Evolutionary conservation across 495 filamentous ascomycete genomes (phyloP).

Genomic region (Diplogelasinospora grovesii): DNA sequence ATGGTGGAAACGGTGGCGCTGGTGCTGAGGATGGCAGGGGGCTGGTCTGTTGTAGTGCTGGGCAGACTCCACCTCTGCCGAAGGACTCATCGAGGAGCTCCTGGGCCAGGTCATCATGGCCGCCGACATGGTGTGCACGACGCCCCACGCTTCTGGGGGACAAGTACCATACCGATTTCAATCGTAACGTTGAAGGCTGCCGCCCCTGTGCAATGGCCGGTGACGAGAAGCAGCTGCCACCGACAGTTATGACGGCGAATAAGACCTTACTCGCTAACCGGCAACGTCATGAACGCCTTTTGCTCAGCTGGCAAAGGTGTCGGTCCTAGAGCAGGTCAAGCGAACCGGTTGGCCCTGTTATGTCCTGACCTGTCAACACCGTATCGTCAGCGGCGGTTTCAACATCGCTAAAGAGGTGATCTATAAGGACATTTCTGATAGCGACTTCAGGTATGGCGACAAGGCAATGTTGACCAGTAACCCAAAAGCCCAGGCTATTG

Average conservation of each 20-base stretch:
- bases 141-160: not conserved
- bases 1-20: too few species aligned
- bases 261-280: not conserved
- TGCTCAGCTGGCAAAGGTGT: not conserved
- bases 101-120: not conserved
- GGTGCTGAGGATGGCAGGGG: too few species aligned
- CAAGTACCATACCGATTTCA: too few species aligned
- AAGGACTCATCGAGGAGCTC: too few species aligned
- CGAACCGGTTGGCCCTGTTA: not conserved
- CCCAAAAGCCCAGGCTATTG: not conserved
- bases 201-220: not conserved
- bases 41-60: too few species aligned
- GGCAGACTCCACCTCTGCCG: too few species aligned
- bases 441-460: too few species aligned
- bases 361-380: not conserved
- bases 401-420: not conserved
- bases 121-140: not conserved
- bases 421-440: not conserved
- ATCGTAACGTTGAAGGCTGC: not conserved
- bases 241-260: not conserved
- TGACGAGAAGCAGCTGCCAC: not conserved
- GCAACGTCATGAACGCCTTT: not conserved
- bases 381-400: not conserved
- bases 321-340: not conserved
- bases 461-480: too few species aligned